A percentile compares a stretch with the other conserved stretches of the same genome.
phyloP scores from a whole-genome alignment of 2,329 filamentous ascomycete genomes.

The Pleoardoris graminearum region DNA sequence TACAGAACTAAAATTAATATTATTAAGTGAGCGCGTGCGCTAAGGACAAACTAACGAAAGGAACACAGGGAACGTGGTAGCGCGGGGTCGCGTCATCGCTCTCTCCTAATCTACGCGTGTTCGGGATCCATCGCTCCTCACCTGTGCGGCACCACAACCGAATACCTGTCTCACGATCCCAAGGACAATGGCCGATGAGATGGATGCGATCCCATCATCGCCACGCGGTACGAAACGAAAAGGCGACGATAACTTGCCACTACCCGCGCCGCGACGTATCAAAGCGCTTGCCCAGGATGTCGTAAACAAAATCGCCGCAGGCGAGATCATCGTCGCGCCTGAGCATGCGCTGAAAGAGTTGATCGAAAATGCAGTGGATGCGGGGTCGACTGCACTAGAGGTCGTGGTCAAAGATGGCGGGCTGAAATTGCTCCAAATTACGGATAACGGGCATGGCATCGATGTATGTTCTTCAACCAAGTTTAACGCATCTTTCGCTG shows the following conservation, averaged over 20 bases:
- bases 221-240: constrained; percentile 44
- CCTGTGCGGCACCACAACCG: neutral
- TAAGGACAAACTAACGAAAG: neutral
- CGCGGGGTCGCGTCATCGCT: constrained; percentile 27
- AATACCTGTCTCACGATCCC: neutral
- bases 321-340: constrained; percentile 96
- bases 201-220: constrained; percentile 31
- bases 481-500: constrained; percentile 5
- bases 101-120: constrained; percentile 12
- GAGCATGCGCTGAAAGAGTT: constrained; percentile 95
- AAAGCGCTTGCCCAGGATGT: constrained; percentile 89
- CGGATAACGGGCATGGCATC: constrained; percentile 95
- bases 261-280: constrained; percentile 51
- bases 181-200: constrained; percentile 32
- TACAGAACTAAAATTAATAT: no score
- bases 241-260: constrained; percentile 38
- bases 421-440: constrained; percentile 92
- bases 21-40: no score
- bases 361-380: constrained; percentile 96
- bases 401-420: constrained; percentile 94
- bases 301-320: constrained; percentile 97
- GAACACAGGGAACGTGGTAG: no score
- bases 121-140: constrained; percentile 5
- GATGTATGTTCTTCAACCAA: constrained; percentile 62
- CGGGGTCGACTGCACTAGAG: constrained; percentile 89